A percentile compares a stretch with the other conserved stretches of the same genome.
phyloP scores from a whole-genome alignment of 306 rosid genomes.

The Glycine latifolia region DNA sequence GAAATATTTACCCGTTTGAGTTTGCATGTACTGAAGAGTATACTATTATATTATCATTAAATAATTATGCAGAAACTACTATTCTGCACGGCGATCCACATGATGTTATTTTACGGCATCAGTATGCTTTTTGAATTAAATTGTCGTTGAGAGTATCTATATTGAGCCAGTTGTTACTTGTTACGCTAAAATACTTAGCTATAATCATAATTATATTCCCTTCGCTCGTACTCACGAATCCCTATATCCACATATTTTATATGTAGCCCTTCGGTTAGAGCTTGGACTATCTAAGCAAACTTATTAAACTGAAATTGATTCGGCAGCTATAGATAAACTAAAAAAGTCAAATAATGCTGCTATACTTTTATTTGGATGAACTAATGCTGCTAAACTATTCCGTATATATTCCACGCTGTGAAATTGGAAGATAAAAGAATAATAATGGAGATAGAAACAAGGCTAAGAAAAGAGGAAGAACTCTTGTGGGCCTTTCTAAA shows the following conservation, averaged over 20 bases:
- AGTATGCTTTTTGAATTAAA: not conserved
- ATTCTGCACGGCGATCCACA: constrained; percentile 21
- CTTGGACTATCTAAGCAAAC: not conserved
- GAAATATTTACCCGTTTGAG: not conserved
- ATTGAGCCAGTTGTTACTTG: not conserved
- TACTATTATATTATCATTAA: not conserved
- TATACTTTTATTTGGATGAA: too few species aligned
- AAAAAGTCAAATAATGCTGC: not conserved
- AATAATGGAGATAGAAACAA: not conserved
- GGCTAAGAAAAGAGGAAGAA: not conserved
- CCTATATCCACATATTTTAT: constrained; percentile 4
- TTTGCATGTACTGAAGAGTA: not conserved
- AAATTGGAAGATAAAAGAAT: not conserved
- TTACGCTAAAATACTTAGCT: not conserved
- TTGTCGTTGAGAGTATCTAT: constrained; percentile 17
- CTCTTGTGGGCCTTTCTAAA: not conserved
- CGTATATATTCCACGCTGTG: not conserved
- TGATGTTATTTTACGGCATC: not conserved
- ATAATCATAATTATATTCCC: constrained; percentile 20
- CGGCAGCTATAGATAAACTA: not conserved
- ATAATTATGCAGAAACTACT: not conserved
- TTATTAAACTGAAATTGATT: not conserved
- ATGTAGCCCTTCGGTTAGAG: not conserved
- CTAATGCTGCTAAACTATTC: not conserved
- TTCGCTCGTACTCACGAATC: not conserved